Conservation (phyloP, 345 rosid species). For the Gynandropsis gynandra region DNA sequence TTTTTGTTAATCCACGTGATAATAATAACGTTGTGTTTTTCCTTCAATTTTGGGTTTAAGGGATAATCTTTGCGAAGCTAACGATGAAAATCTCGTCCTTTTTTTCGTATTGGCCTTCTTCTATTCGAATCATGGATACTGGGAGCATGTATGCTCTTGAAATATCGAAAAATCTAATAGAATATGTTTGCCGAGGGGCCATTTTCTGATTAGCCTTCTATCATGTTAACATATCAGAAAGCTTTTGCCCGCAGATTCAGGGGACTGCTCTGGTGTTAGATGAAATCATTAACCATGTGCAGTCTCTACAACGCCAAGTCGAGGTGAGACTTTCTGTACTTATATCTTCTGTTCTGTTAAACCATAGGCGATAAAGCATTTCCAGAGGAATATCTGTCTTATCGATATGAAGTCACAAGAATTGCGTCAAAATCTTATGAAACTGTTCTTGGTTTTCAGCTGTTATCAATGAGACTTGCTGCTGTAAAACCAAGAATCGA, state of each 20-base stretch:
- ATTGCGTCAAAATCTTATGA: too few relatives aligned
- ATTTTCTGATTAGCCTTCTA: background rate
- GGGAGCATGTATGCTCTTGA: slow-evolving; percentile 8
- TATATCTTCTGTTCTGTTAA: too few relatives aligned
- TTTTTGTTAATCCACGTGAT: too few relatives aligned
- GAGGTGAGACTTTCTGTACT: slow-evolving; percentile 60
- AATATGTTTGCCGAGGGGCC: slow-evolving; percentile 3
- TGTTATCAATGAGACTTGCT: slow-evolving; percentile 95
- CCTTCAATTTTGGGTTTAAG: too few relatives aligned
- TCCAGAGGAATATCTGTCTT: too few relatives aligned
- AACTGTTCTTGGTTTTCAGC: slow-evolving; percentile 37
- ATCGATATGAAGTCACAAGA: too few relatives aligned
- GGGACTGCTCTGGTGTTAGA: slow-evolving; percentile 93
- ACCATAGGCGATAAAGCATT: too few relatives aligned
- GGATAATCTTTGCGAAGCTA: too few relatives aligned
- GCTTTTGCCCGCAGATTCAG: slow-evolving; percentile 58
- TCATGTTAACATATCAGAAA: slow-evolving; percentile 13
- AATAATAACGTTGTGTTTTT: too few relatives aligned
- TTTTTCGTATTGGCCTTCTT: too few relatives aligned
- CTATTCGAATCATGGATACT: too few relatives aligned
- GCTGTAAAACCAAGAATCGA: slow-evolving; percentile 75
- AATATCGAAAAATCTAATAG: slow-evolving; percentile 1
- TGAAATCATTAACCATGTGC: slow-evolving; percentile 95
- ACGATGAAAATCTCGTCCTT: too few relatives aligned
- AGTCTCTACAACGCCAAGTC: slow-evolving; percentile 84